Evolutionary conservation across 2,329 filamentous ascomycete species (phyloP).

Genomic region (Hypoxylon sp.): DNA sequence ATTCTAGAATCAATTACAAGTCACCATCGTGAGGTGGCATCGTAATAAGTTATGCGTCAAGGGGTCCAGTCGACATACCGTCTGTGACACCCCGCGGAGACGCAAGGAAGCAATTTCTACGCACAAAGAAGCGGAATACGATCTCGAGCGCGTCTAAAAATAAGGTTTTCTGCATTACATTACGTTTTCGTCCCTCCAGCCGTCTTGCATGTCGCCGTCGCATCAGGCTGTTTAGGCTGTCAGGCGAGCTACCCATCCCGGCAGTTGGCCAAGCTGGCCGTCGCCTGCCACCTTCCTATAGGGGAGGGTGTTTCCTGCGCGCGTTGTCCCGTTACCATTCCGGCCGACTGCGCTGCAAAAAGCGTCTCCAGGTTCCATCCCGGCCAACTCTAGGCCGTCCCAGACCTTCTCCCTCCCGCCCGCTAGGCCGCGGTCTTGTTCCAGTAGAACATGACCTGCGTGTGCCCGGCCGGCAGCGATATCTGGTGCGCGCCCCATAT

Average conservation of each 20-base stretch:
- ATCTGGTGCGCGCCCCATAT: slow-evolving; percentile 24
- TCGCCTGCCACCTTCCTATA: background rate
- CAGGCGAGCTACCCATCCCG: background rate
- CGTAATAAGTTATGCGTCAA: background rate
- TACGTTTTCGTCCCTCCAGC: background rate
- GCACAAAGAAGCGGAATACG: background rate
- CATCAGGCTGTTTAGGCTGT: background rate
- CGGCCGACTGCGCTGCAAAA: background rate
- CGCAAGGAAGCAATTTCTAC: background rate
- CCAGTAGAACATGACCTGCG: slow-evolving; percentile 28
- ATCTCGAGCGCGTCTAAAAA: background rate
- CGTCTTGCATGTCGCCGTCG: background rate
- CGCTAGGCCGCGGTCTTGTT: slow-evolving; percentile 13
- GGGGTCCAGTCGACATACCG: background rate
- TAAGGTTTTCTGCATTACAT: background rate
- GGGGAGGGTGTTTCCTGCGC: background rate
- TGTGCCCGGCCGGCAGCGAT: slow-evolving; percentile 19
- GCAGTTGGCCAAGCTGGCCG: background rate
- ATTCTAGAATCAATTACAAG: background rate
- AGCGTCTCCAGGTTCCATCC: background rate
- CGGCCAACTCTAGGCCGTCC: background rate
- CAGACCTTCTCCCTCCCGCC: too few relatives aligned
- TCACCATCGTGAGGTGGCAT: background rate
- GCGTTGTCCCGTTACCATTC: background rate
- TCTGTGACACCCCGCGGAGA: background rate